Evolutionary conservation across 208 protist genomes (phyloP).

Genomic region (Chromosphaera perkinsii): DNA sequence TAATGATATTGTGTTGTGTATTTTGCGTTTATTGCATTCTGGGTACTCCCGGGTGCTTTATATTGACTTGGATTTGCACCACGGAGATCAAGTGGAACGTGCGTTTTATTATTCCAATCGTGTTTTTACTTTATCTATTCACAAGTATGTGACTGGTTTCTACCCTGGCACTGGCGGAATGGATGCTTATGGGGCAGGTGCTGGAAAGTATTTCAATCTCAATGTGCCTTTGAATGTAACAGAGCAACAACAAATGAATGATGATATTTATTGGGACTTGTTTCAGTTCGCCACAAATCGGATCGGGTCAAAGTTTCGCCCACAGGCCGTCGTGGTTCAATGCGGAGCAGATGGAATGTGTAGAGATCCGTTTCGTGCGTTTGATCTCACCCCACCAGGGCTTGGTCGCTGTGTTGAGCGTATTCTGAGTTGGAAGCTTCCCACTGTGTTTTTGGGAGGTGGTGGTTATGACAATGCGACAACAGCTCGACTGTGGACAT

Average conservation of each 20-base stretch:
- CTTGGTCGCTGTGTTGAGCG: constrained; percentile 87
- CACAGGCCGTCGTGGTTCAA: constrained; percentile 90
- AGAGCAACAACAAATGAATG: no score
- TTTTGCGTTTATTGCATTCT: neutral
- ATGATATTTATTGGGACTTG: no score
- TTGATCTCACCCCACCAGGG: constrained; percentile 82
- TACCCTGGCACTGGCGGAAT: constrained; percentile 79
- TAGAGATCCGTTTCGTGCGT: constrained; percentile 91
- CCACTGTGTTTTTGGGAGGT: constrained; percentile 90
- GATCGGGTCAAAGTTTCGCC: constrained; percentile 48
- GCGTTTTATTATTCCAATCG: constrained; percentile 95
- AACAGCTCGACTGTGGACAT: constrained; percentile 92
- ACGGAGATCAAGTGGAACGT: constrained; percentile 96
- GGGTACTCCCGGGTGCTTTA: constrained; percentile 82
- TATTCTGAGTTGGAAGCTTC: constrained; percentile 79
- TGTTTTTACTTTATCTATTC: constrained; percentile 98
- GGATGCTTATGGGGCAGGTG: constrained; percentile 68
- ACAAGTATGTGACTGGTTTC: constrained; percentile 91
- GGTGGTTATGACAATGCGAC: constrained; percentile 95
- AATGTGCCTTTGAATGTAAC: constrained; percentile 93
- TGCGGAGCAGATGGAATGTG: constrained; percentile 95
- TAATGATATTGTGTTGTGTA: constrained; percentile 61
- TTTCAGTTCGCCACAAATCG: no score
- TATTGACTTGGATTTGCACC: constrained; percentile 98
- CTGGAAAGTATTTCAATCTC: constrained; percentile 73